phyloP scores from a whole-genome alignment of 176 grass and related monocot species.

The Oryza coarctata region DNA sequence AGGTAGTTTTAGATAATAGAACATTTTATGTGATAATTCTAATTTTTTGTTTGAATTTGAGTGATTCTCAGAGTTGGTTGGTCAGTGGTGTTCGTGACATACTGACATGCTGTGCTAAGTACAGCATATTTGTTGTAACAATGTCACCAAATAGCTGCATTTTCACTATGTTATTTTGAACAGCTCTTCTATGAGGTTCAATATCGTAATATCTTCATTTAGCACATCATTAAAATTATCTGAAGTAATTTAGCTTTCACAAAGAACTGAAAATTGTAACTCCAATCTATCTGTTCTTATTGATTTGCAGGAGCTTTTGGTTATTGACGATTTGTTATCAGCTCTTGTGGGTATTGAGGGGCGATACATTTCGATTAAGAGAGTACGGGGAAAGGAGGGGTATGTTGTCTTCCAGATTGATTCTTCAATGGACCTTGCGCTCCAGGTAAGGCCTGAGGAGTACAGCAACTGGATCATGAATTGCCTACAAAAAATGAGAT shows the following conservation, averaged over 20 bases:
- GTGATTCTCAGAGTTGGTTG: background rate
- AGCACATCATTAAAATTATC: background rate
- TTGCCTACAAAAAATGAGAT: background rate
- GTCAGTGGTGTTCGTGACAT: constrained; percentile 2
- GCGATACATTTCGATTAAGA: constrained; percentile 86
- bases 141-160: background rate
- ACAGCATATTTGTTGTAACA: background rate
- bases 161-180: background rate
- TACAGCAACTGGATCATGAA: background rate
- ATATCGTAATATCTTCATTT: constrained; percentile 9
- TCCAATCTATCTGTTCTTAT: constrained; percentile 8
- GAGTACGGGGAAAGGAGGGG: constrained; percentile 67
- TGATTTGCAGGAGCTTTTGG: constrained; percentile 80
- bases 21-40: background rate
- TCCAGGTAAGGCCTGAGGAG: constrained; percentile 55
- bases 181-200: background rate
- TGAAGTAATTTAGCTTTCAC: constrained; percentile 12
- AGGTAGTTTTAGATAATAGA: background rate
- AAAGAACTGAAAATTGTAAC: background rate
- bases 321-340: constrained; percentile 94
- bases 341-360: constrained; percentile 91
- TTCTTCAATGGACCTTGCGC: constrained; percentile 84
- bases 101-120: background rate
- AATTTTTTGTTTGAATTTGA: background rate
- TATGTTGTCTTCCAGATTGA: constrained; percentile 76